phyloP scores from a whole-genome alignment of 225 moss, liverwort and hornwort species.

The Physcomitrellopsis africana region DNA sequence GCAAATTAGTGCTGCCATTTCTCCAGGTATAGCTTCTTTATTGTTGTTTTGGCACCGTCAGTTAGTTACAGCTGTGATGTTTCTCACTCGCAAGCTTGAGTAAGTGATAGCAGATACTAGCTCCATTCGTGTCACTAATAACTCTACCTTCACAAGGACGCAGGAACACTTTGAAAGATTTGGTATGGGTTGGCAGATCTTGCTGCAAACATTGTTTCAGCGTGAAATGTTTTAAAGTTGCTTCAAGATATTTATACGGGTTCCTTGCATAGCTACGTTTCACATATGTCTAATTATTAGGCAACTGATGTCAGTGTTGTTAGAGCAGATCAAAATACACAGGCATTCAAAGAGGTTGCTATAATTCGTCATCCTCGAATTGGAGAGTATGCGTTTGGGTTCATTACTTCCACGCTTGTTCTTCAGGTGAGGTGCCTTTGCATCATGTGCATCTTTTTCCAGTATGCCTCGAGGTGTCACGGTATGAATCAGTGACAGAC shows the following conservation, averaged over 20 bases:
- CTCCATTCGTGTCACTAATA: too few relatives aligned
- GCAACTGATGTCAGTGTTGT: constrained; percentile 1
- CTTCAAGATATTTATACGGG: constrained; percentile 2
- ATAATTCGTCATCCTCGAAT: constrained; percentile 97
- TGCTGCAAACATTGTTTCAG: not conserved
- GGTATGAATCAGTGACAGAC: not conserved
- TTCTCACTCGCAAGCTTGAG: too few relatives aligned
- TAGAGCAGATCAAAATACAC: constrained; percentile 93
- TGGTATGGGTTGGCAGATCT: not conserved
- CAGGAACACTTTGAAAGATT: not conserved
- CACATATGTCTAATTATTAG: constrained; percentile 4
- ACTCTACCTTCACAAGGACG: not conserved
- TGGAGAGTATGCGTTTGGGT: constrained; percentile 96
- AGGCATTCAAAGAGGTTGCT: constrained; percentile 99
- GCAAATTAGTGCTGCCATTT: constrained; percentile 99
- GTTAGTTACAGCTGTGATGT: not conserved
- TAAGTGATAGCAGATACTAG: too few relatives aligned
- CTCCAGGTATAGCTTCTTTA: constrained; percentile 67
- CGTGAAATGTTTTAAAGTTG: not conserved
- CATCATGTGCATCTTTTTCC: not conserved
- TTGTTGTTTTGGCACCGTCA: not conserved
- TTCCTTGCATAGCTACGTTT: not conserved
- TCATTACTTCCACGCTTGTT: constrained; percentile 89
- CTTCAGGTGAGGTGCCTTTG: constrained; percentile 67
- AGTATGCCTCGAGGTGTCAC: not conserved